Evolutionary conservation across 1,284 basidiomycete species (phyloP).

Genomic region (Cutaneotrichosporon mucoides): DNA sequence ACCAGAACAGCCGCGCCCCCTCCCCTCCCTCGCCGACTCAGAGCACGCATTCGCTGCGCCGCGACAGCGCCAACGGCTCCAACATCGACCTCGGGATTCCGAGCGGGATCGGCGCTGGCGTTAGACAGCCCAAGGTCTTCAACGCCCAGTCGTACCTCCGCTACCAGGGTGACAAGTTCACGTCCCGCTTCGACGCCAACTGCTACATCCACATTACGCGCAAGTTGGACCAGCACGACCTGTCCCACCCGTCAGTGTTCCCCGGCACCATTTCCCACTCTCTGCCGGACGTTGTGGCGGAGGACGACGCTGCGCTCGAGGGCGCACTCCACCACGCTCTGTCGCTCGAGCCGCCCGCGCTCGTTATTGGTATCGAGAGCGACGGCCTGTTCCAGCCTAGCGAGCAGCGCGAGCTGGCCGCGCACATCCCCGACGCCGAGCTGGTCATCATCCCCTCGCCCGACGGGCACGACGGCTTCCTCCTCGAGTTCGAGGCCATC

Average conservation of each 20-base stretch:
- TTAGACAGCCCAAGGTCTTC: constrained; percentile 57
- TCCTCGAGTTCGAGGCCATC: constrained; percentile 90
- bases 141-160: constrained; percentile 93
- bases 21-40: constrained; percentile 7
- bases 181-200: constrained; percentile 86
- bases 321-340: constrained; percentile 60
- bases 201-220: constrained; percentile 97
- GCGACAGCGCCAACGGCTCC: constrained; percentile 3
- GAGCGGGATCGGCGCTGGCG: constrained; percentile 19
- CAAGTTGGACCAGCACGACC: constrained; percentile 93
- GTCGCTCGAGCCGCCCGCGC: constrained; percentile 66
- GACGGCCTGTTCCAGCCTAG: constrained; percentile 87
- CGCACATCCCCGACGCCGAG: constrained; percentile 70
- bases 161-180: constrained; percentile 97
- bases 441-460: constrained; percentile 73
- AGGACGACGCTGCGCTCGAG: constrained; percentile 48
- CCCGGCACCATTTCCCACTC: constrained; percentile 19
- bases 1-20: constrained; percentile 6
- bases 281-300: constrained; percentile 27
- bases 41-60: neutral
- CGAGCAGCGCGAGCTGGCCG: constrained; percentile 77
- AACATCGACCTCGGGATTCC: constrained; percentile 20
- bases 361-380: constrained; percentile 83
- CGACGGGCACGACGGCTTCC: constrained; percentile 96
- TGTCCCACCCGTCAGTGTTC: constrained; percentile 59